Percentiles rank a stretch among this genome's conserved stretches.
Conservation (phyloP, 495 filamentous ascomycete genomes). For the Xylaria palmicola region DNA sequence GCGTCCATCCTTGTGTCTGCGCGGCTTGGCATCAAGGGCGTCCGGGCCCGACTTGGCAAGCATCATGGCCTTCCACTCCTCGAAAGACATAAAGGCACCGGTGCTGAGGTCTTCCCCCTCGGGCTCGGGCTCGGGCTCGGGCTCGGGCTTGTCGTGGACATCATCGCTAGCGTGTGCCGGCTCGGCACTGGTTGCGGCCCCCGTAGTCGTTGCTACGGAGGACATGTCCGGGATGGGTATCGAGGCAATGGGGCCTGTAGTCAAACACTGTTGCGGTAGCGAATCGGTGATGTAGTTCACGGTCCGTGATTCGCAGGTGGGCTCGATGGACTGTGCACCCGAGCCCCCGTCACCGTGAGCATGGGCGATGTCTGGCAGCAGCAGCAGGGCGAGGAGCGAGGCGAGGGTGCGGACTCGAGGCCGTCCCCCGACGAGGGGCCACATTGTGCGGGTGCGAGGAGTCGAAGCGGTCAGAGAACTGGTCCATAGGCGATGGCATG, state of each 20-base stretch:
- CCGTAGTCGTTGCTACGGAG: conserved; percentile 15
- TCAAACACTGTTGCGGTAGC: conserved; percentile 74
- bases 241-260: conserved; percentile 37
- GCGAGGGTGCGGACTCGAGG: conserved; percentile 16
- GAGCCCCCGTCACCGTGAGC: no score
- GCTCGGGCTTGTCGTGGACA: conserved; percentile 20
- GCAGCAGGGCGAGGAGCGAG: conserved; percentile 22
- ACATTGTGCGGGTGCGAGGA: conserved; percentile 25
- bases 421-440: conserved; percentile 19
- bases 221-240: conserved; percentile 21
- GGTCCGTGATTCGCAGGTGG: conserved; percentile 62
- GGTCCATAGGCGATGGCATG: conserved; percentile 22
- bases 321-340: conserved; percentile 12
- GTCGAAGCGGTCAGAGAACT: conserved; percentile 16
- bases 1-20: conserved; percentile 39
- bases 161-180: conserved; percentile 6
- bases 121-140: conserved; percentile 23
- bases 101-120: conserved; percentile 63
- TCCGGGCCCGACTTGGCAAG: conserved; percentile 84
- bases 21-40: conserved; percentile 64
- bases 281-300: conserved; percentile 81
- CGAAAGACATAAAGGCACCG: conserved; percentile 90
- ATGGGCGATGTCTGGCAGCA: conserved; percentile 16
- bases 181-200: conserved; percentile 13
- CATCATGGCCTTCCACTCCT: conserved; percentile 97